Percentiles rank a stretch among this genome's conserved stretches.
Conservation (phyloP, 495 filamentous ascomycete genomes). For the Neurospora tetraspora region DNA sequence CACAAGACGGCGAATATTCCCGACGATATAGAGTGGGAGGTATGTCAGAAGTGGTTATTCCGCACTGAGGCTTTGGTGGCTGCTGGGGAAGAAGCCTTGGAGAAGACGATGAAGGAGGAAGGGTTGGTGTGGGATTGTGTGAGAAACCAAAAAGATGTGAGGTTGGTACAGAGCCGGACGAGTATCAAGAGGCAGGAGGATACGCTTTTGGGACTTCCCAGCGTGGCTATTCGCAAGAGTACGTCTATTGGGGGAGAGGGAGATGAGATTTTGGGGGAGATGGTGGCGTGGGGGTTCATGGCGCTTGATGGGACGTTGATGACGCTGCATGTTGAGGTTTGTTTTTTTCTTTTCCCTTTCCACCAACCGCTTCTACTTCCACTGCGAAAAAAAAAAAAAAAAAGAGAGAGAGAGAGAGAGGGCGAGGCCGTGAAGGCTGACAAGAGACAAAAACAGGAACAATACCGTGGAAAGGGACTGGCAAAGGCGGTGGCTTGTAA, state of each 20-base stretch:
- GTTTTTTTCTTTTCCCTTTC: conserved; percentile 1
- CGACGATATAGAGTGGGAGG: conserved; percentile 13
- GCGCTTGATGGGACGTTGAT: conserved; percentile 26
- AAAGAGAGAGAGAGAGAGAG: no score
- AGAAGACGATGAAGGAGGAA: conserved; percentile 4
- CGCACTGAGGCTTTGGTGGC: conserved; percentile 6
- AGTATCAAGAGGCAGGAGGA: conserved; percentile 22
- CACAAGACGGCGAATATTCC: conserved; percentile 5
- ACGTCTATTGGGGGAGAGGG: no score
- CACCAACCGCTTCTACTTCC: no score
- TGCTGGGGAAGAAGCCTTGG: conserved; percentile 11
- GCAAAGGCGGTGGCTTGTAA: conserved; percentile 33
- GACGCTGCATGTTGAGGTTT: conserved; percentile 26
- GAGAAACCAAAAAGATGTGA: no score
- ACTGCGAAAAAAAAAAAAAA: no score
- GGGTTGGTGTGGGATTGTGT: no score
- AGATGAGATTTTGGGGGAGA: conserved; percentile 6
- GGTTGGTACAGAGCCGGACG: conserved; percentile 24
- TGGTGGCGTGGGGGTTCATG: conserved; percentile 36
- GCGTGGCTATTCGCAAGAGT: not conserved
- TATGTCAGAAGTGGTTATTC: conserved; percentile 37
- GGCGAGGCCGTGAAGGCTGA: no score
- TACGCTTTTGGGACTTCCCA: not conserved
- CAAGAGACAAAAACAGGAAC: no score
- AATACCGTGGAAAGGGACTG: conserved; percentile 32